These are phyloP conservation scores for Aquilaria yunnanensis DNA, from an alignment of 345 rosid species.

Conservation along the genomic window DNA sequence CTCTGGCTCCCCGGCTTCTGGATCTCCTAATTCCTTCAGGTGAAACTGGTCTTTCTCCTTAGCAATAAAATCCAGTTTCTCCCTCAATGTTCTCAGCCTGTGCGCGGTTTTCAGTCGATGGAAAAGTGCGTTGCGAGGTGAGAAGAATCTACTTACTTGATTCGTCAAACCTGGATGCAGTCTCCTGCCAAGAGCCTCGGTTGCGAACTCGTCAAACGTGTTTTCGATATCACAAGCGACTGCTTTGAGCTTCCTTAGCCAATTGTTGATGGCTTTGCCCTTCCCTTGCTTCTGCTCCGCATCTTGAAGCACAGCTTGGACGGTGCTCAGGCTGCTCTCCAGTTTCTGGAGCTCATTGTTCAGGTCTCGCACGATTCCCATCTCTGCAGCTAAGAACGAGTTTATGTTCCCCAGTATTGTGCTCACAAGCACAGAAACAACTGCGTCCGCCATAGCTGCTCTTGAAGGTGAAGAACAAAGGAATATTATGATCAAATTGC, in stretches of 20 bases:
- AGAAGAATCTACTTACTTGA: neutral
- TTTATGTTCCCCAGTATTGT: neutral
- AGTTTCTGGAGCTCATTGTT: neutral
- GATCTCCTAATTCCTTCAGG: too few species aligned
- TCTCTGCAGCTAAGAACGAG: neutral
- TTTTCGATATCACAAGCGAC: constrained; percentile 6
- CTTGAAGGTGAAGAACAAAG: too few species aligned
- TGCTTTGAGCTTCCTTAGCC: constrained; percentile 8
- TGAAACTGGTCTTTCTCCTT: too few species aligned
- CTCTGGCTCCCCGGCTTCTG: too few species aligned
- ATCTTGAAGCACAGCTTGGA: constrained; percentile 9
- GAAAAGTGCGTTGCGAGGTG: too few species aligned
- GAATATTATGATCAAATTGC: too few species aligned
- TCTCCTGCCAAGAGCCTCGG: constrained; percentile 2
- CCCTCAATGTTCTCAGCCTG: too few species aligned
- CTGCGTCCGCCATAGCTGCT: neutral
- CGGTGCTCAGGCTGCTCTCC: constrained; percentile 2
- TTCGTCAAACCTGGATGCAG: neutral
- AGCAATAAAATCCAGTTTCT: too few species aligned
- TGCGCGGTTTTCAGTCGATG: too few species aligned
- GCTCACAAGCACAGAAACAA: too few species aligned
- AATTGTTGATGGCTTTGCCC: constrained; percentile 1
- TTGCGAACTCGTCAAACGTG: neutral
- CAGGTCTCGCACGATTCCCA: neutral
- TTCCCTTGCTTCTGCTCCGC: constrained; percentile 7